Evolutionary conservation across 129 eudicot species (phyloP).

Genomic region (Calendula officinalis): DNA sequence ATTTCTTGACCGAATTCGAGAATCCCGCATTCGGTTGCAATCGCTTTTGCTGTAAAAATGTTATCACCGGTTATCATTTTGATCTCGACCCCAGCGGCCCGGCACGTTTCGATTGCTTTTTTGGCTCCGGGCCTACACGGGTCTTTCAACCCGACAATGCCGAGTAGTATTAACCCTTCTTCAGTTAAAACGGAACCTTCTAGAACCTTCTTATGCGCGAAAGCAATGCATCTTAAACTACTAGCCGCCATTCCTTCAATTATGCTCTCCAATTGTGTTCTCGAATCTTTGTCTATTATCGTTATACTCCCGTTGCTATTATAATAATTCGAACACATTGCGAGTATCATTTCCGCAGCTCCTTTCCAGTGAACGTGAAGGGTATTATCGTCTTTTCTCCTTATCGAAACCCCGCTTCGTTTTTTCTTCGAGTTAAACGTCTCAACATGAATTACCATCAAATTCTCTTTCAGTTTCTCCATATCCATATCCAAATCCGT

Average conservation of each 20-base stretch:
- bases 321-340: conserved; percentile 63
- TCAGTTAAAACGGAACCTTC: conserved; percentile 33
- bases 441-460: conserved; percentile 55
- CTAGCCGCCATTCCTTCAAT: conserved; percentile 95
- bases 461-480: conserved; percentile 49
- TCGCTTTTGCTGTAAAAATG: conserved; percentile 87
- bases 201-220: conserved; percentile 51
- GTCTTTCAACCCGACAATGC: conserved; percentile 78
- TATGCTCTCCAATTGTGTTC: conserved; percentile 49
- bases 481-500: conserved; percentile 61
- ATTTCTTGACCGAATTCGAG: conserved; percentile 42
- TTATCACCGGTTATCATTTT: conserved; percentile 96
- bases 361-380: conserved; percentile 82
- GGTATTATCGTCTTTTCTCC: conserved; percentile 32
- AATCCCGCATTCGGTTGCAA: conserved; percentile 88
- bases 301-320: conserved; percentile 33
- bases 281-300: conserved; percentile 33
- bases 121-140: conserved; percentile 76
- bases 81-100: conserved; percentile 65
- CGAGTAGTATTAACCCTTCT: conserved; percentile 55
- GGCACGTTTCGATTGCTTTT: conserved; percentile 69
- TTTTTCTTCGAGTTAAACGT: conserved; percentile 79
- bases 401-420: conserved; percentile 60
- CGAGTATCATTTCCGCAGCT: conserved; percentile 88
- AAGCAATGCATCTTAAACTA: conserved; percentile 88